Conservation (phyloP, 164 flowering plant species). For the Litsea cubeba region DNA sequence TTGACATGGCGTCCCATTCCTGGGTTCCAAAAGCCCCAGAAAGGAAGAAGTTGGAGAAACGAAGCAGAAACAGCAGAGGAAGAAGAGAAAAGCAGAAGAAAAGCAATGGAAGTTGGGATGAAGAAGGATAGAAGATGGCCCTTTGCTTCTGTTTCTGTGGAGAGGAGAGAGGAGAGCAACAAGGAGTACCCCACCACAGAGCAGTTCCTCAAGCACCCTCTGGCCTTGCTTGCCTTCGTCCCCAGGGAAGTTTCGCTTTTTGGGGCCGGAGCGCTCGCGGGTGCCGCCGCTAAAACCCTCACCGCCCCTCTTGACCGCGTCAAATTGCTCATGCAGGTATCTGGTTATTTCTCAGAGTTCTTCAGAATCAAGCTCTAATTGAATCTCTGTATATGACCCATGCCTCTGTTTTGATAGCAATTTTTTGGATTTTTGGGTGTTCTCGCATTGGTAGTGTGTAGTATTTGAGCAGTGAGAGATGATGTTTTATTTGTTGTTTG, state of each 20-base stretch:
- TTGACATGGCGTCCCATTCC: conserved; percentile 34
- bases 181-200: conserved; percentile 42
- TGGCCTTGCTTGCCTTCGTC: conserved; percentile 57
- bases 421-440: background rate
- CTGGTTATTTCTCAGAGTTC: background rate
- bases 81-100: background rate
- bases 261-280: conserved; percentile 81
- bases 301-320: conserved; percentile 90
- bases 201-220: conserved; percentile 75
- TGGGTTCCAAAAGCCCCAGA: conserved; percentile 16
- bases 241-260: conserved; percentile 80
- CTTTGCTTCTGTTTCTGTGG: conserved; percentile 46
- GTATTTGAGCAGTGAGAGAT: background rate
- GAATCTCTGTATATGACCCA: background rate
- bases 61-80: conserved; percentile 8
- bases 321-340: conserved; percentile 90
- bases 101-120: background rate
- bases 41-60: background rate
- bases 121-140: conserved; percentile 10
- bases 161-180: conserved; percentile 25
- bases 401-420: background rate
- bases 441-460: background rate
- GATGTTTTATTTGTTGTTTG: background rate
- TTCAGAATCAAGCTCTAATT: background rate
- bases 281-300: conserved; percentile 80